Evolutionary conservation across 2,329 filamentous ascomycete species (phyloP), one percentile per base, ranked within the genome.

Genomic region (Trichoderma sp.): DNA sequence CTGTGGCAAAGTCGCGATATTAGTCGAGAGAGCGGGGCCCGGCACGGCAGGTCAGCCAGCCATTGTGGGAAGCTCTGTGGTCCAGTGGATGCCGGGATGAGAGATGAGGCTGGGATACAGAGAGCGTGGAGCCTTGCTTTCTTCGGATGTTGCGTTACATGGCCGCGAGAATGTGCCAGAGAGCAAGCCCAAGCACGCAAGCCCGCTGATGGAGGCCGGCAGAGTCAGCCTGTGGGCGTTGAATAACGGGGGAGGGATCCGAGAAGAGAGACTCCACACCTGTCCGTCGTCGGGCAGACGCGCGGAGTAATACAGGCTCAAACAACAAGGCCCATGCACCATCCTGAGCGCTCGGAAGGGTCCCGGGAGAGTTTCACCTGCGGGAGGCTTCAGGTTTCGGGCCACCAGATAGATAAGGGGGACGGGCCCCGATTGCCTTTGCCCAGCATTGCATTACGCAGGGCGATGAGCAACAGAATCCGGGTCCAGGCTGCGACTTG

Each of bases 381-480:
- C 43, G 28, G 39, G 14, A 47, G 60, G 51, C 50, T 26, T 55
- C n/a, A 21, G 41, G 34, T 39, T 39, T n/a, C 41, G 50, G 28
- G 34, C 34, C 15, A 26, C 17, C 58, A 51, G 24, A 21, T 30
- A 55, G 60, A 56, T 63, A 63, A 63, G 60, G 26, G 12, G 17
- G 34, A 10, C 19, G 15, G 34, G 30, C 21, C 26, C 39, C 21
- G 55, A 58, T 58, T 21, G 21, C 41, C 44, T 21, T 24, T n/a
- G 15, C 30, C 7, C 39, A 14, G n/a, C 39, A 39, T 39, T 39
- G 34, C 34, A 64, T 64, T 64, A 64, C 62, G 39, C 62, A 59
- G 54, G 30, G 34, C n/a, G n/a, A 64, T 64, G 62, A 64, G 62
- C 62, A 64, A 59, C 59, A 3, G 62, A 52, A 59, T 64, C 26